Evolutionary conservation across 768 basidiomycete species (phyloP).

Genomic region (Phaffia tasmanica): DNA sequence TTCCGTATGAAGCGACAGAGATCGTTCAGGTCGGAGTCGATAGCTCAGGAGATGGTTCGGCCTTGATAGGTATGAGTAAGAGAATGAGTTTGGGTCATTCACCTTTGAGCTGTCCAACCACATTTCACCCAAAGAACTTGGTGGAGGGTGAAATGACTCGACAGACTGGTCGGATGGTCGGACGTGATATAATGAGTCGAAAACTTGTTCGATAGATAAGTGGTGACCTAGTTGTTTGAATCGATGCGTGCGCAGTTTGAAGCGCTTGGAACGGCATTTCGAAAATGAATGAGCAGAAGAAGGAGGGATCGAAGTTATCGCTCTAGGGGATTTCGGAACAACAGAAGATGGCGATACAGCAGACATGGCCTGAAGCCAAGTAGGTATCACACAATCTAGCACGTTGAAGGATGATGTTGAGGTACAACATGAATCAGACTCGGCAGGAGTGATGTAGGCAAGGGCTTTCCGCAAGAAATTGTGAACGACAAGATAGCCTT

Average conservation of each 20-base stretch:
- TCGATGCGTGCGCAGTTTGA: conserved; percentile 11
- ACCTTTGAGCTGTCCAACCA: conserved; percentile 26
- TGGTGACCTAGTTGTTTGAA: conserved; percentile 10
- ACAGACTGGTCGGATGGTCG: not conserved
- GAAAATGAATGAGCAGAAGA: not conserved
- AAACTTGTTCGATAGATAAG: conserved; percentile 11
- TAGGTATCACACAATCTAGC: not conserved
- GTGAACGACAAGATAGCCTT: conserved; percentile 15
- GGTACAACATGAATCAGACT: not conserved
- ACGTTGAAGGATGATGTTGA: conserved; percentile 1
- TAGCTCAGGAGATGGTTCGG: conserved; percentile 19
- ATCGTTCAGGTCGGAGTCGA: conserved; percentile 3
- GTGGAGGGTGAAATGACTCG: not conserved
- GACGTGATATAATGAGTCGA: conserved; percentile 14
- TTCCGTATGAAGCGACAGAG: not conserved
- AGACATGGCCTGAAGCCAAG: not conserved
- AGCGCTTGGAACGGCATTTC: not conserved
- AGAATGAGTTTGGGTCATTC: conserved; percentile 5
- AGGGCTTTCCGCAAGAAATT: conserved; percentile 20
- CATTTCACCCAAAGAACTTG: conserved; percentile 8
- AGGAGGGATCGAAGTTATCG: not conserved
- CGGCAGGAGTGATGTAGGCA: not conserved
- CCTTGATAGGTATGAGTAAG: conserved; percentile 22
- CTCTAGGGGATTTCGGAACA: not conserved
- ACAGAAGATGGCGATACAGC: not conserved